These are phyloP conservation scores for Cyanodermella asteris DNA, from an alignment of 2,329 filamentous ascomycete species.

Conservation along the genomic window DNA sequence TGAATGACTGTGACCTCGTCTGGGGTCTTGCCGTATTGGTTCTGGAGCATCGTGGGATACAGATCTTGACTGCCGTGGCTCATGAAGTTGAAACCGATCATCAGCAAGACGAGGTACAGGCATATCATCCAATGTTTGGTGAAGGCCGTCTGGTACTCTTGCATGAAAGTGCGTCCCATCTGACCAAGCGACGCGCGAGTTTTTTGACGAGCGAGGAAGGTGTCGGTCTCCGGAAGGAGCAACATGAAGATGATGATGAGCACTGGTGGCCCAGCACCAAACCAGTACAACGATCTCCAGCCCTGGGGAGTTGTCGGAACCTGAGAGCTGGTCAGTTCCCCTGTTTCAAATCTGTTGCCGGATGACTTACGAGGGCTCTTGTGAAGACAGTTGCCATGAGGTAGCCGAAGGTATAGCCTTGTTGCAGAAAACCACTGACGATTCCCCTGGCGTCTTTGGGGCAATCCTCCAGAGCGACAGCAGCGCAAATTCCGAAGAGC, in stretches of 20 bases:
- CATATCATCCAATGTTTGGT: conserved; percentile 52
- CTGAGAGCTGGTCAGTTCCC: too few species aligned
- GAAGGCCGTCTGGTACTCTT: conserved; percentile 47
- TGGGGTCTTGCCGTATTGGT: conserved; percentile 40
- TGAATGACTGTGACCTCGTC: conserved; percentile 57
- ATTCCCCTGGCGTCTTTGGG: conserved; percentile 50
- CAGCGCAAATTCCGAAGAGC: conserved; percentile 57
- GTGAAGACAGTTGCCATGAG: conserved; percentile 57
- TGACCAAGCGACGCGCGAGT: conserved; percentile 23
- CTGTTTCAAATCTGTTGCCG: too few species aligned
- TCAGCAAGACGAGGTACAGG: conserved; percentile 54
- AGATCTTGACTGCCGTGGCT: conserved; percentile 63
- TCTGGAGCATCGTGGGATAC: conserved; percentile 68
- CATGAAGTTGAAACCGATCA: conserved; percentile 57
- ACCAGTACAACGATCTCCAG: conserved; percentile 62
- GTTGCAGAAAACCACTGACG: conserved; percentile 64
- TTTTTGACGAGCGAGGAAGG: conserved; percentile 52
- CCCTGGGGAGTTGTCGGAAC: conserved; percentile 16
- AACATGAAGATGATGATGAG: conserved; percentile 45
- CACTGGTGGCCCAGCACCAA: conserved; percentile 25
- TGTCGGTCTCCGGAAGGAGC: conserved; percentile 50
- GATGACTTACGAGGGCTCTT: conserved; percentile 45
- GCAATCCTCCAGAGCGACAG: conserved; percentile 56
- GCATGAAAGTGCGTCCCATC: conserved; percentile 36
- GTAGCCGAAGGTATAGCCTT: conserved; percentile 64